A percentile compares a stretch with the other conserved stretches of the same genome.
Evolutionary conservation across 2,329 filamentous ascomycete genomes (phyloP).

Genomic region (Acarospora socialis): DNA sequence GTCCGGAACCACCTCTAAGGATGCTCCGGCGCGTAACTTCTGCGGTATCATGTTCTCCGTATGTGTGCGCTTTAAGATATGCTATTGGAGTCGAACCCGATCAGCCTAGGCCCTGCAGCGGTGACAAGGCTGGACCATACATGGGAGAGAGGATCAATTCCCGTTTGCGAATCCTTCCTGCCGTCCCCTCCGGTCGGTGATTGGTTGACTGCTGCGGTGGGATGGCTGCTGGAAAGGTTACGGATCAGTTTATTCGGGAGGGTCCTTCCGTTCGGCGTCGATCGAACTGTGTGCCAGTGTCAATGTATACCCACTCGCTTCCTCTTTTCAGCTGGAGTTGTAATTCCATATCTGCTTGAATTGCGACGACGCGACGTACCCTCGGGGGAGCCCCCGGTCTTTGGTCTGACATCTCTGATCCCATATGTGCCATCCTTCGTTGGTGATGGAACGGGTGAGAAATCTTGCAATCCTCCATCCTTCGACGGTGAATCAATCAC

Average conservation of each 20-base stretch:
- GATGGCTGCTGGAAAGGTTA: constrained; percentile 9
- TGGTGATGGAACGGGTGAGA: constrained; percentile 14
- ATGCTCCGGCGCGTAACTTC: constrained; percentile 26
- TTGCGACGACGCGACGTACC: constrained; percentile 1
- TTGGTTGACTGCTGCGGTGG: constrained; percentile 10
- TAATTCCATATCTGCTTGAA: not conserved
- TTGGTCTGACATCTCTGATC: constrained; percentile 5
- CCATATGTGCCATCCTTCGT: constrained; percentile 2
- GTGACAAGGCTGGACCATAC: constrained; percentile 29
- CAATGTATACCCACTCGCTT: constrained; percentile 2
- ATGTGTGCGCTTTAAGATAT: constrained; percentile 53
- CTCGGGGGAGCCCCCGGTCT: constrained; percentile 1
- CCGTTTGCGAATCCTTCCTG: constrained; percentile 25
- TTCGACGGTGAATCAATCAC: constrained; percentile 28
- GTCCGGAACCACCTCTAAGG: constrained; percentile 28
- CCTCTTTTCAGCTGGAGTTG: not conserved
- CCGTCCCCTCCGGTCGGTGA: constrained; percentile 15
- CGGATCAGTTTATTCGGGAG: constrained; percentile 13
- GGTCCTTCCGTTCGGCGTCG: constrained; percentile 15
- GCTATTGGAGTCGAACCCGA: constrained; percentile 33
- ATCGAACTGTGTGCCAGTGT: constrained; percentile 9
- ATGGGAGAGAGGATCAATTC: constrained; percentile 54
- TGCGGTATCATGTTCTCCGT: constrained; percentile 43
- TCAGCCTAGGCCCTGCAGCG: constrained; percentile 7
- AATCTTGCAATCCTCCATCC: constrained; percentile 20